Evolutionary conservation across 306 rosid genomes (phyloP), one percentile per base, ranked within the genome.

Genomic region (Cucurbita maxima): DNA sequence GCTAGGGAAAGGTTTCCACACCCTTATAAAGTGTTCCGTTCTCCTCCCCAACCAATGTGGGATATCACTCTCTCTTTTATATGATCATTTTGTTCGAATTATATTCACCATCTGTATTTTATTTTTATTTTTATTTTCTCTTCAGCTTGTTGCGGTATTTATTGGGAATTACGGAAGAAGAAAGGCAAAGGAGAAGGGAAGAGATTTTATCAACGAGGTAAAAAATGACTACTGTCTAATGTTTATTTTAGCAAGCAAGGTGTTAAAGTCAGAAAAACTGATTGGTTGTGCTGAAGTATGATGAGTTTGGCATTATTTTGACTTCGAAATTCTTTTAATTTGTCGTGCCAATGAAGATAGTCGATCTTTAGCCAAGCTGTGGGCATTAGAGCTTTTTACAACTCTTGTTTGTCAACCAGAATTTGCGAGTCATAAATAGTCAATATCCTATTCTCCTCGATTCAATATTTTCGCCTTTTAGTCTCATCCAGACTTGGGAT

Each of bases 201-300:
- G 96, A 94, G 84, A 94, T 94, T 81, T 78, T 94, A 74, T 79
- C 96, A 78, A 91, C 99, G 15, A 89, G 97, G 97, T 93, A 83
- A 76, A 68, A 19, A 37, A 52, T 47, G 48, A 45, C 73, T 57
- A 20, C 72, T 83, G 41, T 6, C 36, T 11, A 71, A 52, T 71
- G 47, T 53, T 44, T 52, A 47, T 47, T 48, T 20, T n/a, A 40
- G 51, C 13, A 63, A 40, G 71, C 18, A 64, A 18, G 36, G 11
- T 43, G 30, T 55, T 5, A 58, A 64, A 45, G 40, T 45, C 41
- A 7, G 41, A 45, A 66, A 66, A 9, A 18, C 38, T 20, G 19
- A 59, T 5, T 64, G 52, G 36, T 52, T 41, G 71, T 41, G 52
- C 30, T 64, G 9, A 4, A 18, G 34, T 19, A 19, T 10, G 44